These are phyloP conservation scores for Stephanodiscus triporus DNA, from an alignment of 108 stramenopile species.

Conservation along the genomic window DNA sequence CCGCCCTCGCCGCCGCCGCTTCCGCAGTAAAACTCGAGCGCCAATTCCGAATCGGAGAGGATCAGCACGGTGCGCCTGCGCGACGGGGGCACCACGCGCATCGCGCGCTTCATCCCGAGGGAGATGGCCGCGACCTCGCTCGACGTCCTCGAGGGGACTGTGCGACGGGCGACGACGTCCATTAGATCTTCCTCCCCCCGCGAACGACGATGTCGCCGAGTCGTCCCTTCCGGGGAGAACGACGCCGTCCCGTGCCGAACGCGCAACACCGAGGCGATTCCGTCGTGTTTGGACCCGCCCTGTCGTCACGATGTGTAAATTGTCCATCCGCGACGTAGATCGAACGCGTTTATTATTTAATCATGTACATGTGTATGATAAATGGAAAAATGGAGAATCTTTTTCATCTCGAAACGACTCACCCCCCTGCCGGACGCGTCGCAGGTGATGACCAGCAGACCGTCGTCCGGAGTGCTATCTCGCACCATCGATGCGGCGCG, in stretches of 20 bases:
- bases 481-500: conserved; percentile 31
- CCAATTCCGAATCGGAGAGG: conserved; percentile 44
- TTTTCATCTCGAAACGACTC: background rate
- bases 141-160: conserved; percentile 21
- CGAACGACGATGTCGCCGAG: background rate
- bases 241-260: conserved; percentile 24
- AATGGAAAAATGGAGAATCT: background rate
- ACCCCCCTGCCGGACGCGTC: conserved; percentile 43
- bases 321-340: background rate
- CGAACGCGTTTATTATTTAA: too few relatives aligned
- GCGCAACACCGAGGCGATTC: conserved; percentile 33
- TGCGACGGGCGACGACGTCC: conserved; percentile 21
- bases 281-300: conserved; percentile 49
- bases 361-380: too few relatives aligned
- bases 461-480: conserved; percentile 18
- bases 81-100: conserved; percentile 18
- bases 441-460: conserved; percentile 33
- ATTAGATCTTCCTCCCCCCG: conserved; percentile 23
- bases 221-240: too few relatives aligned
- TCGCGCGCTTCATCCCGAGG: conserved; percentile 36
- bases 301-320: background rate
- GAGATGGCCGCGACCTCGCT: conserved; percentile 46
- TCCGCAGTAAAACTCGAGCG: conserved; percentile 25
- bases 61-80: conserved; percentile 26
- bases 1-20: background rate